A percentile compares a stretch with the other conserved stretches of the same genome.
Conservation (phyloP, 1,284 basidiomycete genomes). For the Rhodotorula sp. region DNA sequence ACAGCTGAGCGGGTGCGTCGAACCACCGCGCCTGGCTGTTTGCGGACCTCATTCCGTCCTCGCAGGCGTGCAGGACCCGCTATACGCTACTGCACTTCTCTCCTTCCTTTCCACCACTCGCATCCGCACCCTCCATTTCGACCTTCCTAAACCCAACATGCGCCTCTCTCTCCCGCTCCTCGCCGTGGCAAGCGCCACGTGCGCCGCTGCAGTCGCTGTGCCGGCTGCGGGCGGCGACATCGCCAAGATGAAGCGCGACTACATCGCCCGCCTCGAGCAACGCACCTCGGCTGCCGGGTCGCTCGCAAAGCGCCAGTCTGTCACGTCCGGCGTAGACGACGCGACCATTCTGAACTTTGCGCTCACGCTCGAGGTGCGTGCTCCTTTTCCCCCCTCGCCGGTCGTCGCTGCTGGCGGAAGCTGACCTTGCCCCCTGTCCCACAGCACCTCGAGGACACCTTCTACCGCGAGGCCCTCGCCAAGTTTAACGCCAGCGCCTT, state of each 20-base stretch:
- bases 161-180: constrained; percentile 23
- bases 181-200: constrained; percentile 17
- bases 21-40: no score
- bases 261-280: constrained; percentile 7
- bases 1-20: no score
- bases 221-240: constrained; percentile 5
- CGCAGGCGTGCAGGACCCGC: neutral
- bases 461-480: constrained; percentile 59
- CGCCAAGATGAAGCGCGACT: constrained; percentile 24
- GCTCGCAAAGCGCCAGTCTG: constrained; percentile 29
- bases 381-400: no score
- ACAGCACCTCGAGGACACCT: constrained; percentile 64
- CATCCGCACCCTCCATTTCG: neutral
- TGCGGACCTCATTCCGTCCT: no score
- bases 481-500: constrained; percentile 61
- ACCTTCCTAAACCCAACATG: constrained; percentile 16
- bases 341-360: constrained; percentile 50
- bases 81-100: neutral
- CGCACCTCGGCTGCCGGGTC: no score
- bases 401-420: neutral
- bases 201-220: constrained; percentile 11
- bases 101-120: neutral
- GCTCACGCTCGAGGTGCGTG: constrained; percentile 60
- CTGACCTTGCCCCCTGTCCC: neutral
- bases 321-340: constrained; percentile 27